Conservation (phyloP, 306 rosid species). For the Sophora flavescens region DNA sequence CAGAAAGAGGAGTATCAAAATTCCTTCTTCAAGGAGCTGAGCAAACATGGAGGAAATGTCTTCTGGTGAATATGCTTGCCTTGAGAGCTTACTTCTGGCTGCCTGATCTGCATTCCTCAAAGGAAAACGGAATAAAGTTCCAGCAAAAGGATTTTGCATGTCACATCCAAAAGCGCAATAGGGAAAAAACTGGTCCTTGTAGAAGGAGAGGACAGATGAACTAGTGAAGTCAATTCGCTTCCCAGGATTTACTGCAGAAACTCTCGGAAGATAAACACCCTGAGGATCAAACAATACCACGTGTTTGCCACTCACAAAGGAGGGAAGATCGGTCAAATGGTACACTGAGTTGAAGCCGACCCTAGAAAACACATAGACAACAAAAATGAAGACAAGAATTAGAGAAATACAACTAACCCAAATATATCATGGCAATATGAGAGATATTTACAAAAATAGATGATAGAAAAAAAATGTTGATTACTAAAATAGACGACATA, state of each 20-base stretch:
- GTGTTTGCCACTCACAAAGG: conserved; percentile 93
- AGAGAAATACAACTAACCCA: conserved; percentile 38
- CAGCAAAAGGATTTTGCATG: conserved; percentile 81
- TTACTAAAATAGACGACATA: conserved; percentile 14
- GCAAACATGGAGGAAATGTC: conserved; percentile 89
- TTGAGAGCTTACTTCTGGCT: conserved; percentile 82
- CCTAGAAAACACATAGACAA: conserved; percentile 53
- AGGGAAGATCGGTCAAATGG: conserved; percentile 97
- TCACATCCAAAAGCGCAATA: conserved; percentile 93
- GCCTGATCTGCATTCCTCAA: conserved; percentile 85
- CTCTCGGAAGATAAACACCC: conserved; percentile 88
- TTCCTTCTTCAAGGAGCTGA: conserved; percentile 89
- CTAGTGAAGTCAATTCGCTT: conserved; percentile 87
- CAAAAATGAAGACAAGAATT: conserved; percentile 40
- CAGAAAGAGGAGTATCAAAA: conserved; percentile 84
- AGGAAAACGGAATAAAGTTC: conserved; percentile 95
- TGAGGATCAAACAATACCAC: conserved; percentile 97
- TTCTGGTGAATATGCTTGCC: conserved; percentile 83
- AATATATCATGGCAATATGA: conserved; percentile 23
- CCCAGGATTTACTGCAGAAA: conserved; percentile 93
- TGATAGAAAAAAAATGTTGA: background rate
- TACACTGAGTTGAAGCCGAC: conserved; percentile 99
- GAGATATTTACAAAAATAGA: background rate
- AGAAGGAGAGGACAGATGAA: conserved; percentile 76
- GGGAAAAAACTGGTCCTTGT: conserved; percentile 87